phyloP scores from a whole-genome alignment of 1,139 yeast genomes.

The Yamadazyma dushanensis region DNA sequence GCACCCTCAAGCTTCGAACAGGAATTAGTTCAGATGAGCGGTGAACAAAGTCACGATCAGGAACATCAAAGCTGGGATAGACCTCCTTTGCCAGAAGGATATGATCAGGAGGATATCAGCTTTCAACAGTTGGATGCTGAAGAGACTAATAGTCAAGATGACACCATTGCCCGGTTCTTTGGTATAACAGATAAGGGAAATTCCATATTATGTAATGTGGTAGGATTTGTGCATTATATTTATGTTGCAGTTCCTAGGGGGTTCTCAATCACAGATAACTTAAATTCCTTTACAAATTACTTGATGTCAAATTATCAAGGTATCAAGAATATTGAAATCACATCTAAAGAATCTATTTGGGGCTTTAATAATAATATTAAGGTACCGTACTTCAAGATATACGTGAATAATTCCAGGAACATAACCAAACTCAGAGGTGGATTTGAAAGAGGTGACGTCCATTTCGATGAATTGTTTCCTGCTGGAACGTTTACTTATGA shows the following conservation, averaged over 20 bases:
- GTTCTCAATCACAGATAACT: slow-evolving; percentile 56
- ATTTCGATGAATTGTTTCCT: slow-evolving; percentile 61
- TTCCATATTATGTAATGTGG: slow-evolving; percentile 85
- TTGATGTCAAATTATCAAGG: slow-evolving; percentile 55
- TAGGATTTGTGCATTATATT: slow-evolving; percentile 86
- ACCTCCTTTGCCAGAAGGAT: slow-evolving; percentile 50
- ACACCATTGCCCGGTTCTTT: slow-evolving; percentile 75
- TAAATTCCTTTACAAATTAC: slow-evolving; percentile 48
- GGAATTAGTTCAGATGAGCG: slow-evolving; percentile 57
- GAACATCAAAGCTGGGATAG: slow-evolving; percentile 65
- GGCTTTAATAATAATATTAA: slow-evolving; percentile 82
- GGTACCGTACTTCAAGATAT: slow-evolving; percentile 77
- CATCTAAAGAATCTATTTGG: slow-evolving; percentile 85
- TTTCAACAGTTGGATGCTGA: slow-evolving; percentile 97
- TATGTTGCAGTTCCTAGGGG: slow-evolving; percentile 91
- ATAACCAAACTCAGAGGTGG: slow-evolving; percentile 70
- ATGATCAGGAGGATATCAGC: slow-evolving; percentile 57
- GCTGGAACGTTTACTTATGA: slow-evolving; percentile 74
- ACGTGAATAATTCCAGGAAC: slow-evolving; percentile 62
- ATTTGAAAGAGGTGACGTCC: slow-evolving; percentile 83
- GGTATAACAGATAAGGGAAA: slow-evolving; percentile 89
- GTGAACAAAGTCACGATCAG: slow-evolving; percentile 25
- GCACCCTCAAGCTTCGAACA: slow-evolving; percentile 66
- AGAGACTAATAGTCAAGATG: slow-evolving; percentile 62
- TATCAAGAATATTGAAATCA: slow-evolving; percentile 62